Conservation (phyloP, 208 protist species). For the Wallacemonas sp. region DNA sequence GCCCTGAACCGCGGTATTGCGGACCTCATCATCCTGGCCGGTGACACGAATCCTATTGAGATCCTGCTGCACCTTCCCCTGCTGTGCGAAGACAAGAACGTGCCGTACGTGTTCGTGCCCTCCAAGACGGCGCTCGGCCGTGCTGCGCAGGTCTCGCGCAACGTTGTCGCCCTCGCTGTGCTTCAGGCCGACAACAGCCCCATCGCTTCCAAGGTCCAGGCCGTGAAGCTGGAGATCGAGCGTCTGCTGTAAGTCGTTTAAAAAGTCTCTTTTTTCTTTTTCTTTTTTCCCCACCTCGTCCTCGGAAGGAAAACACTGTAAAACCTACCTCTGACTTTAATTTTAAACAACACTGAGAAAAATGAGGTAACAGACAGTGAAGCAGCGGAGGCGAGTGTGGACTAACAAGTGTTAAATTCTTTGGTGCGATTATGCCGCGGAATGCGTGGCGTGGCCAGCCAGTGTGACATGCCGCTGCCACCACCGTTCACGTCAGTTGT, state of each 20-base stretch:
- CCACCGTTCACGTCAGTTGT: too few species aligned
- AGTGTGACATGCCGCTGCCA: too few species aligned
- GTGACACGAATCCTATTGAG: conserved; percentile 99
- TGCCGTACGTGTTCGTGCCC: conserved; percentile 99
- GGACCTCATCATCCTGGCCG: conserved; percentile 99
- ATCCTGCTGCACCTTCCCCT: conserved; percentile 99
- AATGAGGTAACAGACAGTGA: too few species aligned
- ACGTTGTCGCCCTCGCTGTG: conserved; percentile 97
- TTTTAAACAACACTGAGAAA: too few species aligned
- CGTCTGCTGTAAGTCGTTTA: conserved; percentile 90
- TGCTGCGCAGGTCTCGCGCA: conserved; percentile 97
- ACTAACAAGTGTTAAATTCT: too few species aligned
- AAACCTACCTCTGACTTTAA: too few species aligned
- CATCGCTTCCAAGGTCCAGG: conserved; percentile 95
- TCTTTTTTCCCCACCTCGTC: too few species aligned
- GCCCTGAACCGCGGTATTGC: conserved; percentile 98
- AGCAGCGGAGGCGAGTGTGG: too few species aligned
- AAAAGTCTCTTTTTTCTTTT: conserved; percentile 12
- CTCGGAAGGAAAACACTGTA: too few species aligned
- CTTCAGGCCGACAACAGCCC: conserved; percentile 96
- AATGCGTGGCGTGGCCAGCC: too few species aligned
- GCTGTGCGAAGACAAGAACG: conserved; percentile 99
- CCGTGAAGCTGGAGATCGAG: conserved; percentile 98
- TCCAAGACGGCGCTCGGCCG: conserved; percentile 98
- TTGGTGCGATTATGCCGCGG: too few species aligned